A percentile compares a stretch with the other conserved stretches of the same genome.
phyloP scores from a whole-genome alignment of 768 basidiomycete genomes.

The Kwoniella dendrophila region DNA sequence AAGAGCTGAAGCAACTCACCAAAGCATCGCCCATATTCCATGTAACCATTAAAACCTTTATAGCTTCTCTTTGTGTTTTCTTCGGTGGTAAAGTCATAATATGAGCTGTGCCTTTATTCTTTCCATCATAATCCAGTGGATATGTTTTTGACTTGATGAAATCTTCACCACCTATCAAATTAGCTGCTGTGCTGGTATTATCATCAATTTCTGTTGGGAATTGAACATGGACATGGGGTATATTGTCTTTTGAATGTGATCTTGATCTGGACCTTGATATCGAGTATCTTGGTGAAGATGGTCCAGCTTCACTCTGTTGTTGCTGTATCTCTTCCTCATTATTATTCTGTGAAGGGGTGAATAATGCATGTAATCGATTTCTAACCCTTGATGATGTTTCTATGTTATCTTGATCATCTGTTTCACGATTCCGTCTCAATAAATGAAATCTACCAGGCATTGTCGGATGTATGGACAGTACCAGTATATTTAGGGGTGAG shows the following conservation, averaged over 20 bases:
- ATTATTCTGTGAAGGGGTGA: neutral
- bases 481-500: no score
- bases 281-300: constrained; percentile 3
- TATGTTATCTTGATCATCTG: constrained; percentile 1
- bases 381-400: neutral
- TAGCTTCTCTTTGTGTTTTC: constrained; percentile 37
- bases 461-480: no score
- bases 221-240: no score
- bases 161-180: neutral
- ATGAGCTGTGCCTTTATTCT: constrained; percentile 5
- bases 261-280: neutral
- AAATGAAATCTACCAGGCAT: constrained; percentile 8
- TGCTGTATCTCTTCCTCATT: neutral
- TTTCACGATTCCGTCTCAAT: neutral
- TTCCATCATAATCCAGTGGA: neutral
- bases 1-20: constrained; percentile 30
- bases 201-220: neutral
- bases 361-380: constrained; percentile 9
- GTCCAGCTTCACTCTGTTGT: constrained; percentile 4
- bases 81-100: constrained; percentile 11
- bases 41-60: constrained; percentile 52
- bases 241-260: no score
- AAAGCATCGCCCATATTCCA: constrained; percentile 56
- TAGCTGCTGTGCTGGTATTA: neutral
- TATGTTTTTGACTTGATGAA: constrained; percentile 2